Conservation (phyloP, 2,329 filamentous ascomycete species). For the Pseudogymnoascus verrucosus region DNA sequence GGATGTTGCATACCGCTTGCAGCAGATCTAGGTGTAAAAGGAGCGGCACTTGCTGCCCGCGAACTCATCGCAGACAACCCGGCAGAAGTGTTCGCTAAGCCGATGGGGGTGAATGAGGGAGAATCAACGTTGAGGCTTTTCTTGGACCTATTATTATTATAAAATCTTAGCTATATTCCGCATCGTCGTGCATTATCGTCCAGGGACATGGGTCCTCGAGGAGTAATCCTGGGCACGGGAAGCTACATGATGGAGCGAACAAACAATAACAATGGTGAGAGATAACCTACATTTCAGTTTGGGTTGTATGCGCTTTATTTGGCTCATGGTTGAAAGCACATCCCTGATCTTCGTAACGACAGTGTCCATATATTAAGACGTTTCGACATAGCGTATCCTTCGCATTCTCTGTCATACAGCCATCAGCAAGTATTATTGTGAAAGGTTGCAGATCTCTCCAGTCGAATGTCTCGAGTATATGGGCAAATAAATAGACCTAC, state of each 20-base stretch:
- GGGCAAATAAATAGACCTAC: slow-evolving; percentile 30
- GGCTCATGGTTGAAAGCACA: slow-evolving; percentile 86
- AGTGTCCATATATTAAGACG: slow-evolving; percentile 87
- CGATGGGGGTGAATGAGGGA: slow-evolving; percentile 79
- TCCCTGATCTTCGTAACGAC: slow-evolving; percentile 80
- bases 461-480: not conserved
- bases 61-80: slow-evolving; percentile 76
- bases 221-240: not conserved
- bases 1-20: slow-evolving; percentile 25
- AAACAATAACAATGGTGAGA: not conserved
- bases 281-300: slow-evolving; percentile 11
- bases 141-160: slow-evolving; percentile 41
- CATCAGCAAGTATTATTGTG: slow-evolving; percentile 16
- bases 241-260: not conserved
- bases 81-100: slow-evolving; percentile 34
- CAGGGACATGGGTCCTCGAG: not conserved
- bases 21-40: slow-evolving; percentile 66
- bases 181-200: not conserved
- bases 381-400: slow-evolving; percentile 91
- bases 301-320: slow-evolving; percentile 43
- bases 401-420: slow-evolving; percentile 49
- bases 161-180: not conserved
- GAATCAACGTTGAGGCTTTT: slow-evolving; percentile 92
- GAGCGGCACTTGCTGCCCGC: slow-evolving; percentile 80
- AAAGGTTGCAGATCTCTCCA: not conserved